Percentiles rank a stretch among this genome's conserved stretches.
Evolutionary conservation across 2,329 filamentous ascomycete genomes (phyloP).

Genomic region (Teratosphaeria destructans): DNA sequence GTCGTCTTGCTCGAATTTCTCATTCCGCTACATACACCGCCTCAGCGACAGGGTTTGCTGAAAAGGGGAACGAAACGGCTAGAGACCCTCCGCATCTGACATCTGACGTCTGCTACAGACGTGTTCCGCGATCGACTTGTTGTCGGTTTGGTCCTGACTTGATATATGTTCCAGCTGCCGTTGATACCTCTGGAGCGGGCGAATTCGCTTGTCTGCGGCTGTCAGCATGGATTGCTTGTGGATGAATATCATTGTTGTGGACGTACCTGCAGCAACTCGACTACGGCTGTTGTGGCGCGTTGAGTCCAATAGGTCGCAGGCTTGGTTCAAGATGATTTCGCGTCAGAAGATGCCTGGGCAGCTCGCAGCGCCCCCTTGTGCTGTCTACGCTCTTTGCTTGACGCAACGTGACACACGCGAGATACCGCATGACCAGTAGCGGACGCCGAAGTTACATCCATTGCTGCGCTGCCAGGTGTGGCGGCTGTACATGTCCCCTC

Average conservation of each 20-base stretch:
- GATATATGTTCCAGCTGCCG: neutral
- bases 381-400: neutral
- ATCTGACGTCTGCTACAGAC: neutral
- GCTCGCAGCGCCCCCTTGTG: neutral
- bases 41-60: neutral
- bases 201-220: neutral
- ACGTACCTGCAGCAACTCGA: neutral
- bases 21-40: neutral
- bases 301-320: neutral
- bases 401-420: neutral
- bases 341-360: neutral
- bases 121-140: neutral
- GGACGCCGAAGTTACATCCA: neutral
- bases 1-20: neutral
- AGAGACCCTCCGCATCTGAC: neutral
- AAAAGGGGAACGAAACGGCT: neutral
- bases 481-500: neutral
- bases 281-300: neutral
- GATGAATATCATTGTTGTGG: neutral
- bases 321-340: neutral
- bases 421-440: neutral
- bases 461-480: neutral
- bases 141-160: neutral
- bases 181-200: neutral
- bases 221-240: neutral